A percentile compares a stretch with the other conserved stretches of the same genome.
Conservation (phyloP, 192 early-diverging fungal genomes). For the Funneliformis geosporum region DNA sequence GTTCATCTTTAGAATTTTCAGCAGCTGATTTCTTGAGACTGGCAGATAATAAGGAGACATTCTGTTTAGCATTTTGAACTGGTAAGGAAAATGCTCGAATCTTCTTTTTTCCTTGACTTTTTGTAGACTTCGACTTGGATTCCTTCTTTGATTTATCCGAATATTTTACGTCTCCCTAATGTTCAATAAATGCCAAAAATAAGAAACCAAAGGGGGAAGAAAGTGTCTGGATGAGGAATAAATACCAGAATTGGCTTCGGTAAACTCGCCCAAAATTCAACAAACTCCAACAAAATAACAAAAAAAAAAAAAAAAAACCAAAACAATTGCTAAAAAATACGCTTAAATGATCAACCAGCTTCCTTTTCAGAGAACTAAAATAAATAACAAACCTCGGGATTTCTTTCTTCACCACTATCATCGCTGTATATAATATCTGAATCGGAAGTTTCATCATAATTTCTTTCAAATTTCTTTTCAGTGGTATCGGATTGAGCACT, state of each 20-base stretch:
- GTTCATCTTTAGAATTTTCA: conserved; percentile 12
- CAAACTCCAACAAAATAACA: neutral
- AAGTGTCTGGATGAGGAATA: conserved; percentile 18
- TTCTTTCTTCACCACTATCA: conserved; percentile 22
- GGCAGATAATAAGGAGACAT: conserved; percentile 23
- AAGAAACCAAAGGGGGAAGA: conserved; percentile 15
- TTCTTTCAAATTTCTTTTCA: conserved; percentile 6
- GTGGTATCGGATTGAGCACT: neutral
- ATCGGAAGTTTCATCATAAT: neutral
- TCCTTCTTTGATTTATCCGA: neutral
- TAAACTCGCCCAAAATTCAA: neutral
- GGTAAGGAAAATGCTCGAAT: neutral
- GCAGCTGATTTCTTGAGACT: conserved; percentile 16
- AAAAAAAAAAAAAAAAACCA: too few species aligned
- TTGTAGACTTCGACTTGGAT: neutral
- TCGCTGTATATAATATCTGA: conserved; percentile 11
- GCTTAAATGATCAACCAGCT: neutral
- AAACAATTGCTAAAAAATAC: conserved; percentile 1
- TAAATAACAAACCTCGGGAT: conserved; percentile 22
- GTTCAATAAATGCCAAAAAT: neutral
- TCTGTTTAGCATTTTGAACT: conserved; percentile 2
- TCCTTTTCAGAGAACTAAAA: neutral
- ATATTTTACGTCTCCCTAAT: neutral
- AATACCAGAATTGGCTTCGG: neutral
- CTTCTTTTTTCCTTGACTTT: conserved; percentile 11